Evolutionary conservation across 108 stramenopile species (phyloP).

Genomic region (Nitzschia inconspicua): DNA sequence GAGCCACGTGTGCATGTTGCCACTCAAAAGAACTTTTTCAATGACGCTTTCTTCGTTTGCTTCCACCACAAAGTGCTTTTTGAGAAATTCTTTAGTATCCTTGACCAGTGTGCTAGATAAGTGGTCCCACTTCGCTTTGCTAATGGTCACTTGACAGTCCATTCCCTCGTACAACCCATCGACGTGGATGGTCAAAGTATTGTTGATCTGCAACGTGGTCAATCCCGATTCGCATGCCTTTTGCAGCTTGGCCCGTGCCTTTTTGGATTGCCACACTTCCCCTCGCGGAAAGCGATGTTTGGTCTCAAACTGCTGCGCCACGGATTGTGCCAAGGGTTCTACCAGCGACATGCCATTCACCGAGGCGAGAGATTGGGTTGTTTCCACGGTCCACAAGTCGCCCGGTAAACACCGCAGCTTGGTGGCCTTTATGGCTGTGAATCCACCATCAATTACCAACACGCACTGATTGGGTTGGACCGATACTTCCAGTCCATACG

Average conservation of each 20-base stretch:
- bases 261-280: conserved; percentile 60
- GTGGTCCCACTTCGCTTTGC: conserved; percentile 69
- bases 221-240: conserved; percentile 62
- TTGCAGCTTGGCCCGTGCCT: conserved; percentile 58
- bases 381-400: conserved; percentile 18
- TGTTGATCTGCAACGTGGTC: conserved; percentile 49
- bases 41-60: background rate
- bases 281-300: conserved; percentile 47
- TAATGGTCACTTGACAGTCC: conserved; percentile 68
- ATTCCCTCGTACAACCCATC: conserved; percentile 81
- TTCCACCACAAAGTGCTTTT: too few relatives aligned
- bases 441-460: conserved; percentile 69
- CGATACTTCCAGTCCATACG: conserved; percentile 10
- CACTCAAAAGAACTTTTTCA: conserved; percentile 61
- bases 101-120: conserved; percentile 45
- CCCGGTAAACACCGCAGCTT: background rate
- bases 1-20: conserved; percentile 55
- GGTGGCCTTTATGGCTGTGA: conserved; percentile 62
- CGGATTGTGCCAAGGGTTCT: conserved; percentile 41
- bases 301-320: conserved; percentile 72
- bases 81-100: conserved; percentile 41
- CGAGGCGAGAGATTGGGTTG: conserved; percentile 11
- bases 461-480: conserved; percentile 28
- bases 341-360: conserved; percentile 23
- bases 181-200: conserved; percentile 55